Evolutionary conservation across 148 eudicot species (phyloP).

Genomic region (Gaultheria prostrata): DNA sequence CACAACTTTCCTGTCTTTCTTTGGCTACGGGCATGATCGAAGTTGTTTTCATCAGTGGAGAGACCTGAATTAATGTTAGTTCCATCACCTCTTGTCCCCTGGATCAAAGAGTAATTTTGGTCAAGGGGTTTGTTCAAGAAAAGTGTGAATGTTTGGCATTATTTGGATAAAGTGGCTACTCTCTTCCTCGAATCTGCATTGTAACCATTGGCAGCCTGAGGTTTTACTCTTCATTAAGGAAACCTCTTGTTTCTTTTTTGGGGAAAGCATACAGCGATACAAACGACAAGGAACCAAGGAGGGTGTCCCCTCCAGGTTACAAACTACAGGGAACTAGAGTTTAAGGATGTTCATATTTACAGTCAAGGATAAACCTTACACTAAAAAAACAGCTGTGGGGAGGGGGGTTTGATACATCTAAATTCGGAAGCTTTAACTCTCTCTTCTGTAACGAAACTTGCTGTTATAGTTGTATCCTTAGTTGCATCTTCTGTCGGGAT

Average conservation of each 20-base stretch:
- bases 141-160: neutral
- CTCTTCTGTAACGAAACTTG: too few relatives aligned
- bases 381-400: neutral
- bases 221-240: neutral
- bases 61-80: neutral
- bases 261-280: neutral
- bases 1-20: neutral
- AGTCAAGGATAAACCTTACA: neutral
- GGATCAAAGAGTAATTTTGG: neutral
- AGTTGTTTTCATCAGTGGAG: neutral
- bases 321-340: neutral
- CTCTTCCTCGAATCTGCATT: neutral
- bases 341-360: neutral
- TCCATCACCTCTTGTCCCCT: neutral
- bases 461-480: neutral
- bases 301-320: conserved; percentile 1
- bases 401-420: neutral
- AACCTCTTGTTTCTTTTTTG: neutral
- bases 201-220: neutral
- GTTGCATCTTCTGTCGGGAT: neutral
- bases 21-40: neutral
- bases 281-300: neutral
- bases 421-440: neutral
- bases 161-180: neutral
- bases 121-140: neutral